Base-by-base conservation (phyloP, 2,329 filamentous ascomycete species). In the Didymella pinodella region DNA sequence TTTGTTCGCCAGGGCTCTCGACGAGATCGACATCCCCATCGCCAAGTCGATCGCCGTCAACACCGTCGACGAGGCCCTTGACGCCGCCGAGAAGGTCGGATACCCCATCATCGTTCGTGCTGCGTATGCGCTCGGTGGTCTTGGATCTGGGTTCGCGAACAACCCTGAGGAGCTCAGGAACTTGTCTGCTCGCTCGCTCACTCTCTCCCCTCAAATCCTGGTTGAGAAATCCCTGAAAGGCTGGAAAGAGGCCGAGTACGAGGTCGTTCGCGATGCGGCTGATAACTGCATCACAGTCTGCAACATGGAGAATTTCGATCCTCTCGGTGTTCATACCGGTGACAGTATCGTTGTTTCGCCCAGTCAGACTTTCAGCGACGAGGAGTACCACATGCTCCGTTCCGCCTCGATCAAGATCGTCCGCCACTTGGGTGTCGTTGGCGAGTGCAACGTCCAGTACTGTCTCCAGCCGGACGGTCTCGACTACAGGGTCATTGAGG, bases 211-310 rank as follows among this genome's bases (percentile, higher is more conserved):
- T 48, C 95, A 99, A 80, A 97, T 99, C 72, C 81, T 99, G 76
- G 93, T 99, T 59, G 95, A 99, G 84, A 98, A 98, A 82, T 97
- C 93, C 51, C 88, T 99, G 69, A 98, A 97, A 85, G 95, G 95
- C 78, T 99, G 95, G 95, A 99, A 99, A 82, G 95, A 99, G 80
- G 90, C 97, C 49, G 95, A 99, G 80, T 99, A 98, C 75, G 95
- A 98, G 80, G 95, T 98, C 57, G 95, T 98, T 63, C 91, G 95
- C 71, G 95, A 99, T 79, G 94, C 92, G 53, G 89, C 91, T 78
- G 96, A 98, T 85, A 99, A 99, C 86, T 98, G 95, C 78, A 98
- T 98, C 74, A 98, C 94, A 3, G 94, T 98, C 69, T 98, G 94
- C 85, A 98, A 96, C 83, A 96, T 96, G 92, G 92, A 96, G 80